Evolutionary conservation across 2,329 filamentous ascomycete species (phyloP), one percentile per base, ranked within the genome.

Genomic region (Zymoseptoria pseudotritici): DNA sequence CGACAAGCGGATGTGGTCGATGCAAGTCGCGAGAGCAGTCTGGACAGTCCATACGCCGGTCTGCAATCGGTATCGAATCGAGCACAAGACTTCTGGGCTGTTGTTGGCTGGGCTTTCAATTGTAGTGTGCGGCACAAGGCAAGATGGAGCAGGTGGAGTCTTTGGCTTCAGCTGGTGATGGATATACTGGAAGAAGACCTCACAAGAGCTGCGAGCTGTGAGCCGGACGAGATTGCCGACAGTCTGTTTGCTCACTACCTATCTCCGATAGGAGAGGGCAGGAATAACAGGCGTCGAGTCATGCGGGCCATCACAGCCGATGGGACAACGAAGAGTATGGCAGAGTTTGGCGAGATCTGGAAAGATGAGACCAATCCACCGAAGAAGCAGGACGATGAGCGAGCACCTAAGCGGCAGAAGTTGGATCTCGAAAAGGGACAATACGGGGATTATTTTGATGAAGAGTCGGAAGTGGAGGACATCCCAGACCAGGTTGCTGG

Each of bases 81-180:
- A n/a, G 89, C 88, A 0, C 86, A 89, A 62, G 90, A 96, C 70
- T 95, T 97, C 69, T 99, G 94, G 91, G 83, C 86, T 50, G 83
- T 90, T 0, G 82, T 94, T 0, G 94, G 93, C 3, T 97, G 94
- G 94, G 88, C 90, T 0, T 91, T 97, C 73, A 94, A 93, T 71
- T 97, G 93, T 76, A 92, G 90, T 56, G 82, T 88, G 1, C 73
- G 82, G 31, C 80, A 93, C 66, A 85, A 85, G 1, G 80, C 83
- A 50, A 82, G 93, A 20, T 97, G 94, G 93, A 82, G 80, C 55
- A 82, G 86, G 69, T 97, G 92, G 91, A 85, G 82, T 66, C 75
- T 84, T 7, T 96, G 91, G 89, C 78, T 97, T 13, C 83, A 86
- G 36, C 86, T 88, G 62, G 88, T 96, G 81, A 74, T 95, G 4